Conservation (phyloP, 1,284 basidiomycete species). For the Heterobasidion irregulare region DNA sequence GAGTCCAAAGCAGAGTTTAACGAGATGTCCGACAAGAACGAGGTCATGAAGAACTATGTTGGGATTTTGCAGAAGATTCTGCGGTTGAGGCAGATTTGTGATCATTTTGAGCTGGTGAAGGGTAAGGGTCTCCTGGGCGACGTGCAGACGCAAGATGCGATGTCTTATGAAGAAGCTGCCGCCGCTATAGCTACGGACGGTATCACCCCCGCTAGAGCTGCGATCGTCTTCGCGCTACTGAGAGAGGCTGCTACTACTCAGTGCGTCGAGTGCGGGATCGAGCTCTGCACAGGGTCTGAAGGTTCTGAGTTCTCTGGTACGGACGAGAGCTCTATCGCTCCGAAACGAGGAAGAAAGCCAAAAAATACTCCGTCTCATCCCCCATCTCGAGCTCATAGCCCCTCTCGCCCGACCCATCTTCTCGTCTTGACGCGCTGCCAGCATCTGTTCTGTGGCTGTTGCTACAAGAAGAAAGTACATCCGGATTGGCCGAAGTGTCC, state of each 20-base stretch:
- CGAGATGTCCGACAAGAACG: constrained; percentile 78
- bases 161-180: constrained; percentile 66
- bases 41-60: constrained; percentile 97
- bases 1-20: constrained; percentile 89
- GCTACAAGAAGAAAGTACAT: constrained; percentile 72
- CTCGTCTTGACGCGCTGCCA: constrained; percentile 86
- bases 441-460: constrained; percentile 82
- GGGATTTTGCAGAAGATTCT: constrained; percentile 95
- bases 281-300: constrained; percentile 55
- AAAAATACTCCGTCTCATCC: constrained; percentile 49
- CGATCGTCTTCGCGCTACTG: constrained; percentile 73
- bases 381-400: constrained; percentile 44
- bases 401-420: constrained; percentile 51
- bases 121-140: constrained; percentile 53
- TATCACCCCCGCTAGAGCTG: constrained; percentile 68
- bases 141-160: constrained; percentile 21
- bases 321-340: constrained; percentile 35
- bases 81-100: constrained; percentile 93
- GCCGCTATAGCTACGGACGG: constrained; percentile 75
- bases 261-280: constrained; percentile 81
- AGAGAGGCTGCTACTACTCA: constrained; percentile 82
- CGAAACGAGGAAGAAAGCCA: constrained; percentile 57
- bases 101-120: constrained; percentile 89
- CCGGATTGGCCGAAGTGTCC: constrained; percentile 72
- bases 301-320: constrained; percentile 38